Evolutionary conservation across 352 stramenopile genomes (phyloP), one percentile per base, ranked within the genome.

Genomic region (Saprolegnia diclina): DNA sequence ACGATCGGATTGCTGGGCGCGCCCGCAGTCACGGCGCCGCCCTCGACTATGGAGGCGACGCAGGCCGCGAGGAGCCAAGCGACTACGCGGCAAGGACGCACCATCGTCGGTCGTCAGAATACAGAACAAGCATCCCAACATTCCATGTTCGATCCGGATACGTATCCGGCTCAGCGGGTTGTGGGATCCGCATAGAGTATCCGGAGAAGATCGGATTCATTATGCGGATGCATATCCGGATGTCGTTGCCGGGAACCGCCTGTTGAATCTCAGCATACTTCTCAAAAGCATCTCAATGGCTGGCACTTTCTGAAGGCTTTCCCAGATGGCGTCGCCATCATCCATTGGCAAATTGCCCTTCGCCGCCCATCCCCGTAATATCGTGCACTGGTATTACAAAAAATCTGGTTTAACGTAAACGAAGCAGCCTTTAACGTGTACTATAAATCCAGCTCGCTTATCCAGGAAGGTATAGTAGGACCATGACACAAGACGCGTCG

Each of bases 1-100:
- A 85, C 74, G 16, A 86, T 38, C n/a, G 91, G 72, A 56, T 90
- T 84, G 55, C 89, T 78, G 0, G 85, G 81, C 21, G 76, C 70
- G 40, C 85, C 85, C 7, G 83, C 81, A 44, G 76, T 92, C 65
- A 90, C 76, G 40, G 83, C 78, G 14, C 63, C 63, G 13, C n/a
- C 63, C 10, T 63, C 13, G 35, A 9, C 32, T 9, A 69, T 38
- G 11, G 29, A 46, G 35, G 16, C 32, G 16, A 67, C 11, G 21
- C 45, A 48, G 24, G 13, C 16, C 6, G 62, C 26, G 16, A 61
- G 53, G 16, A 69, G 18, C 42, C 42, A 40, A 29, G 18, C 63
- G 19, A 24, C 46, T 18, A 21, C 61, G 24, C 52, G 52, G 52
- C 52, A 40, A 35, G 13, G 52, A 59, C 52, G 11, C 52, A 35